Percentiles rank a stretch among this genome's conserved stretches.
Evolutionary conservation across 2,329 filamentous ascomycete genomes (phyloP).

Genomic region (Fusarium caatingaense): DNA sequence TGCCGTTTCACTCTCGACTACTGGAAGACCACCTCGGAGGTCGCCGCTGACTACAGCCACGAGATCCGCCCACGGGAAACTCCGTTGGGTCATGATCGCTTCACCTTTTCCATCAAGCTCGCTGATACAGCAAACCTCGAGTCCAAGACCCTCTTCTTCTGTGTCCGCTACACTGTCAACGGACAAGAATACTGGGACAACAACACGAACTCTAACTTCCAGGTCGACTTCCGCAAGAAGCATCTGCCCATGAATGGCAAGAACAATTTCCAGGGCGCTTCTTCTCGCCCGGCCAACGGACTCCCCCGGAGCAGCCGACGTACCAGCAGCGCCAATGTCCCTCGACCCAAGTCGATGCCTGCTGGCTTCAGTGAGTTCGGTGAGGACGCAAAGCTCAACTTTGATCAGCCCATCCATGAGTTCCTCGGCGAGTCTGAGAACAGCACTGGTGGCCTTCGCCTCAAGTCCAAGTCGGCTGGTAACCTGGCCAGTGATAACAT

Average conservation of each 20-base stretch:
- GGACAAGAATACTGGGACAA: slow-evolving; percentile 96
- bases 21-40: slow-evolving; percentile 98
- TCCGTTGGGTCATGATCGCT: slow-evolving; percentile 81
- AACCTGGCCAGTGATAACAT: slow-evolving; percentile 73
- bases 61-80: slow-evolving; percentile 77
- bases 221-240: slow-evolving; percentile 92
- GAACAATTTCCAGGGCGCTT: slow-evolving; percentile 62
- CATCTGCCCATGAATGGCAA: slow-evolving; percentile 70
- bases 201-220: slow-evolving; percentile 87
- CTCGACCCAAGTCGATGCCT: slow-evolving; percentile 66
- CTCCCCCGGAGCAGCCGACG: slow-evolving; percentile 76
- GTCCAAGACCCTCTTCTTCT: slow-evolving; percentile 91
- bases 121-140: slow-evolving; percentile 92
- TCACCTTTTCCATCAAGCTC: slow-evolving; percentile 93
- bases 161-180: slow-evolving; percentile 86
- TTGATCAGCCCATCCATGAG: slow-evolving; percentile 69
- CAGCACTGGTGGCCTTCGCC: slow-evolving; percentile 67
- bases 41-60: slow-evolving; percentile 86
- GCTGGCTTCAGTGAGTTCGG: slow-evolving; percentile 78
- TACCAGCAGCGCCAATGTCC: slow-evolving; percentile 52
- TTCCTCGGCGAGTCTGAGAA: slow-evolving; percentile 72
- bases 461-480: slow-evolving; percentile 75
- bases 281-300: slow-evolving; percentile 62
- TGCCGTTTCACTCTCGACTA: slow-evolving; percentile 96
- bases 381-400: slow-evolving; percentile 67